Evolutionary conservation across 78 protist species (phyloP), one percentile per base, ranked within the genome.

Genomic region (Bodo saltans): DNA sequence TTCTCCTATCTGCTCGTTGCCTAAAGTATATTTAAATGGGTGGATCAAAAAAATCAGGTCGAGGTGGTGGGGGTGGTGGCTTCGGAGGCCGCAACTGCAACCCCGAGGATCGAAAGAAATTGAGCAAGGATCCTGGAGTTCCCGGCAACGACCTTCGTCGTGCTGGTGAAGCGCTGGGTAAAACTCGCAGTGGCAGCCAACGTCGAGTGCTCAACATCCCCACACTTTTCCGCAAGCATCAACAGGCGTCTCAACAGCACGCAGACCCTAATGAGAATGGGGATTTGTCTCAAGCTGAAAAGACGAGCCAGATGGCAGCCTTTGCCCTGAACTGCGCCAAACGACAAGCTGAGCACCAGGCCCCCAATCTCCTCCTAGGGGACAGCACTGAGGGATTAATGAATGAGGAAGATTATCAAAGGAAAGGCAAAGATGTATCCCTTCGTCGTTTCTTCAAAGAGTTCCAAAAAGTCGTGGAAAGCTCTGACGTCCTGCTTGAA

Each of bases 401-500:
- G n/a, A n/a, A n/a, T n/a, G n/a, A n/a, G n/a, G n/a, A n/a, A n/a
- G n/a, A n/a, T n/a, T n/a, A n/a, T n/a, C n/a, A n/a, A n/a, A n/a
- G n/a, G n/a, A 17, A 8, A 17, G 60, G n/a, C n/a, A 8, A 47
- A 79, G 98, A 95, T 40, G 47, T 35, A 74, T 90, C 96, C 37
- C 72, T 85, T n/a, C 88, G 90, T 1, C 89, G 92, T 33, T 95
- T 83, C 88, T 94, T 76, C 85, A 39, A 83, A 39, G 98, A 96
- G 74, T 89, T 97, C 72, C 28, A 74, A 35, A 90, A 93, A 79
- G 98, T 97, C 0, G 87, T 97, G 28, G 91, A 89, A n/a, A 78
- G 40, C 27, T 70, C 94, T 4, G 99, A 97, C 73, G 98, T 97
- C 39, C 88, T 97, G 0, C 87, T 97, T 8, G 94, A 92, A 81